These are phyloP conservation scores for Teunomyces pallodes DNA, from an alignment of 805 yeast species.

Conservation along the genomic window DNA sequence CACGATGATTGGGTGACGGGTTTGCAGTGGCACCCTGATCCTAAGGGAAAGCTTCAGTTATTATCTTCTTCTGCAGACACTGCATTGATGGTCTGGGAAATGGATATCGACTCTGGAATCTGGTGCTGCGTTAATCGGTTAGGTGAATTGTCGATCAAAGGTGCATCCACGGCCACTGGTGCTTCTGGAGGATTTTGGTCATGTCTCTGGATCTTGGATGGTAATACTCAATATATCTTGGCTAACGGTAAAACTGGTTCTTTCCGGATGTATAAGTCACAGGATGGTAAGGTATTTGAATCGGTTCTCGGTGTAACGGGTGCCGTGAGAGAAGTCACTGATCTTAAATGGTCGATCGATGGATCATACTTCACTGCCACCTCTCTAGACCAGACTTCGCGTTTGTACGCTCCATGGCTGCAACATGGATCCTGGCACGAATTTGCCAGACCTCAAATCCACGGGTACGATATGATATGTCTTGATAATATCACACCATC, in stretches of 20 bases:
- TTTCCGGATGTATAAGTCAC: conserved; percentile 70
- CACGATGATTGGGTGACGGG: conserved; percentile 98
- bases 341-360: conserved; percentile 66
- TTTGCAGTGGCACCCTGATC: conserved; percentile 70
- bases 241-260: conserved; percentile 94
- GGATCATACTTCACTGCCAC: conserved; percentile 73
- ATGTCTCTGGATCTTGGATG: conserved; percentile 60
- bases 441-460: conserved; percentile 95
- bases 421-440: conserved; percentile 68
- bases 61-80: conserved; percentile 92
- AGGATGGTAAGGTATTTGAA: conserved; percentile 34
- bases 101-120: conserved; percentile 80
- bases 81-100: conserved; percentile 90
- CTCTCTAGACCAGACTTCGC: conserved; percentile 90
- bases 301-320: conserved; percentile 69
- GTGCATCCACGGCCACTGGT: conserved; percentile 98
- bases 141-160: conserved; percentile 92
- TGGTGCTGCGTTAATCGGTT: conserved; percentile 82
- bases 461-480: conserved; percentile 95
- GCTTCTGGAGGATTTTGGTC: conserved; percentile 71
- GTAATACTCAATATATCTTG: conserved; percentile 48
- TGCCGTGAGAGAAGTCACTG: conserved; percentile 70
- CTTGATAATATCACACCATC: conserved; percentile 58
- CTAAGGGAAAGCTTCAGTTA: conserved; percentile 45
- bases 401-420: conserved; percentile 70